Conservation (phyloP, 2,329 filamentous ascomycete species). For the Cryphonectria nitschkei region DNA sequence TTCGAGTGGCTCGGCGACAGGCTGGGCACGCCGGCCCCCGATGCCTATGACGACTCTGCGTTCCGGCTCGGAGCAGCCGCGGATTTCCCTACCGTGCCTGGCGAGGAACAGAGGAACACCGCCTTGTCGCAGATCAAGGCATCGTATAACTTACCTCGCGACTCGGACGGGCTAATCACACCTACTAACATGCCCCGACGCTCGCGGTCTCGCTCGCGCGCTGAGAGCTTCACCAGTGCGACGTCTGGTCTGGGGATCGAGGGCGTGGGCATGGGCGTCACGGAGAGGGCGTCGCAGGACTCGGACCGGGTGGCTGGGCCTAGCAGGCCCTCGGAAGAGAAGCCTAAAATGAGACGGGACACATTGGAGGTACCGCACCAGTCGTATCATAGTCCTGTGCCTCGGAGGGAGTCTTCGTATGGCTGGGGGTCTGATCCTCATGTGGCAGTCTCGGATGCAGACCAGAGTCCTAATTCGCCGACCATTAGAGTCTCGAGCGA, state of each 20-base stretch:
- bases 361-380: constrained; percentile 20
- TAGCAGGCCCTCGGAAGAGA: background rate
- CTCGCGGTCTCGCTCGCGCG: constrained; percentile 5
- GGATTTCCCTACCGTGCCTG: constrained; percentile 18
- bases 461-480: background rate
- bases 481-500: constrained; percentile 4
- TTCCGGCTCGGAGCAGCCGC: constrained; percentile 13
- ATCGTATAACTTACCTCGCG: constrained; percentile 17
- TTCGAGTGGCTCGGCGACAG: constrained; percentile 17
- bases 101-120: constrained; percentile 18
- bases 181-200: background rate
- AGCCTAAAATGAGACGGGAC: background rate
- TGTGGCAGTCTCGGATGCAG: background rate
- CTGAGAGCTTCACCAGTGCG: constrained; percentile 11
- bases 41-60: constrained; percentile 18
- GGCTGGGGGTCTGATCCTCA: background rate
- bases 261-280: background rate
- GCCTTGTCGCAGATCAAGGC: constrained; percentile 11
- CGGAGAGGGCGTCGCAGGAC: background rate
- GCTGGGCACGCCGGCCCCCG: constrained; percentile 18
- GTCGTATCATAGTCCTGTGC: background rate
- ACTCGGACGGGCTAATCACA: constrained; percentile 13
- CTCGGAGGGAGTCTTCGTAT: background rate
- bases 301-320: constrained; percentile 7
- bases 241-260: constrained; percentile 16